phyloP scores from a whole-genome alignment of 169 alveolate genomes.

The Eimeria praecox region DNA sequence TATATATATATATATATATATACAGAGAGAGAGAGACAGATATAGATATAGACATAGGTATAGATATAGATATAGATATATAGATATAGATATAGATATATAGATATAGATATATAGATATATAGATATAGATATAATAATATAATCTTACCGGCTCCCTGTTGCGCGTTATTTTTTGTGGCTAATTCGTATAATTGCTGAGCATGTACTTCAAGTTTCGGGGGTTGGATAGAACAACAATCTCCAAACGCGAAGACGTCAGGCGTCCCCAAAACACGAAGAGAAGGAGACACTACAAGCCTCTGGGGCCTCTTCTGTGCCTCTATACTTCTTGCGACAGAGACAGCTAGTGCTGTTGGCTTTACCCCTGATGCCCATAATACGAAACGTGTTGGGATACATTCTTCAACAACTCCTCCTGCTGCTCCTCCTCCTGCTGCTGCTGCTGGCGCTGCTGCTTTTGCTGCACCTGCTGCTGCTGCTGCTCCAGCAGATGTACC shows the following conservation, averaged over 20 bases:
- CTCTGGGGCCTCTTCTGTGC: slow-evolving; percentile 31
- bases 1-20: no score
- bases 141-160: neutral
- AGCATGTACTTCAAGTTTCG: slow-evolving; percentile 47
- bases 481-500: slow-evolving; percentile 6
- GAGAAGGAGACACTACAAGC: slow-evolving; percentile 55
- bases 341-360: neutral
- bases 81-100: no score
- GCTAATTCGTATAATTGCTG: slow-evolving; percentile 63
- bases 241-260: slow-evolving; percentile 79
- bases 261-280: slow-evolving; percentile 56
- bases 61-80: no score
- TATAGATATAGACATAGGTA: no score
- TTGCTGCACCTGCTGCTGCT: slow-evolving; percentile 9
- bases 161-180: neutral
- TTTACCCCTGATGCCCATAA: slow-evolving; percentile 82
- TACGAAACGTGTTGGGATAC: slow-evolving; percentile 62
- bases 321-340: neutral
- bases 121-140: no score
- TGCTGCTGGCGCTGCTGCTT: neutral
- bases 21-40: no score
- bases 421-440: neutral
- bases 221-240: slow-evolving; percentile 61
- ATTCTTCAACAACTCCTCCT: neutral
- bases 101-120: no score